Evolutionary conservation across 2,329 filamentous ascomycete genomes (phyloP).

Genomic region (Ophiognomonia clavigignenti-juglandacearum): DNA sequence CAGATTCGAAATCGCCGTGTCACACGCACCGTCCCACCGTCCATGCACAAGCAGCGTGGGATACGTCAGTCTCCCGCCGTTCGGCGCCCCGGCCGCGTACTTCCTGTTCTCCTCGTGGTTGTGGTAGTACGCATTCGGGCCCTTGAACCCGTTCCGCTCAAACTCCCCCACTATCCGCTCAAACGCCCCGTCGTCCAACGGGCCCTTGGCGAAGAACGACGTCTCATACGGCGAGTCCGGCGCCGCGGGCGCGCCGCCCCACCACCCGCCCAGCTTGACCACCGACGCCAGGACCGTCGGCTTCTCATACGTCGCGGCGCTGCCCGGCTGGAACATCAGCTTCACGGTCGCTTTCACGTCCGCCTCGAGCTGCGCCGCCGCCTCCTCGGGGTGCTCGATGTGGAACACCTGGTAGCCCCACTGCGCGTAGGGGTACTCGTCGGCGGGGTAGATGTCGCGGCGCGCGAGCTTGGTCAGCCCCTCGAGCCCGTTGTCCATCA

Average conservation of each 20-base stretch:
- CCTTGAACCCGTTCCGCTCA: conserved; percentile 33
- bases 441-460: conserved; percentile 38
- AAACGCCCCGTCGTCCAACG: conserved; percentile 16
- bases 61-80: conserved; percentile 30
- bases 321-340: conserved; percentile 4
- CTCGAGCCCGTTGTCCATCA: conserved; percentile 35
- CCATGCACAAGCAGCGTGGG: conserved; percentile 30
- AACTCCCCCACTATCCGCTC: conserved; percentile 25
- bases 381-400: conserved; percentile 22
- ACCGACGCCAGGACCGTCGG: conserved; percentile 1
- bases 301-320: conserved; percentile 6
- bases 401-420: conserved; percentile 28
- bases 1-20: conserved; percentile 28
- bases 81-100: conserved; percentile 26
- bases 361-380: conserved; percentile 16
- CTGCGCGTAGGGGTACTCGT: conserved; percentile 31
- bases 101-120: conserved; percentile 36
- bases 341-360: conserved; percentile 17
- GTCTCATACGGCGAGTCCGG: neutral
- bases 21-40: conserved; percentile 32
- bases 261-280: conserved; percentile 18
- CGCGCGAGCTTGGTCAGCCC: conserved; percentile 30
- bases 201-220: conserved; percentile 1
- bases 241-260: conserved; percentile 4
- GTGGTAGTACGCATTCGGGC: conserved; percentile 27